Base-by-base conservation (phyloP, 2,329 filamentous ascomycete genomes). In the Teratosphaeriaceae sp. region DNA sequence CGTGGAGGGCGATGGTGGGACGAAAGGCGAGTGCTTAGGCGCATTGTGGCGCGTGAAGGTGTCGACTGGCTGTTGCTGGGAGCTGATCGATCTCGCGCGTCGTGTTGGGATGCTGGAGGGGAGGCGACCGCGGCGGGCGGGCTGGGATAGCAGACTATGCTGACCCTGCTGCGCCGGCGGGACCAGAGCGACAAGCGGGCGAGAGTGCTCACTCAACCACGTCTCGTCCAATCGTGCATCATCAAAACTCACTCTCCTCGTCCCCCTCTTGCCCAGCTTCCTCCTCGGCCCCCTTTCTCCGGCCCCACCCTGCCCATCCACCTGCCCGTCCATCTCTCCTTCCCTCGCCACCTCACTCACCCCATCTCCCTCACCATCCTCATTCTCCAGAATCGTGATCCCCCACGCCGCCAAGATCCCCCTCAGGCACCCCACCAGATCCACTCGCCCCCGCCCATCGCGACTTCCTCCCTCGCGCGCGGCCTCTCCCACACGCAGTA, bases 401-500 rank as follows among this genome's bases (percentile, higher is more conserved):
- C 47, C 46, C 27, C 56, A 48, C 24, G 52, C 52, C 29, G 55
- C 52, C 40, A 60, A 49, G 18, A 61, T 41, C 23, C 47, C 46
- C 42, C 48, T 60, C 51, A 61, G 24, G 31, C 49, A 48, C 36
- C 48, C 47, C 26, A 58, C 49, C 42, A 61, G 34, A 47, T 58
- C 47, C 33, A 49, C 38, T 49, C 26, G 42, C 30, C 38, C 47
- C 37, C 8, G 48, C 45, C 15, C 40, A 35, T 12, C 48, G 22
- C 37, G 22, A 45, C 35, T 49, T 49, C 34, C 46, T 44, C 23
- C 44, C 44, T 59, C 54, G 51, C 44, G 51, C 60, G 61, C 52
- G 38, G 42, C 51, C 42, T 80, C 80, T 40, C 85, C 84, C 60
- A 95, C 79, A 56, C 82, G 82, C 61, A 92, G 86, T 43, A 95